Conservation (phyloP, 768 basidiomycete genomes). For the Clavaria fumosa region DNA sequence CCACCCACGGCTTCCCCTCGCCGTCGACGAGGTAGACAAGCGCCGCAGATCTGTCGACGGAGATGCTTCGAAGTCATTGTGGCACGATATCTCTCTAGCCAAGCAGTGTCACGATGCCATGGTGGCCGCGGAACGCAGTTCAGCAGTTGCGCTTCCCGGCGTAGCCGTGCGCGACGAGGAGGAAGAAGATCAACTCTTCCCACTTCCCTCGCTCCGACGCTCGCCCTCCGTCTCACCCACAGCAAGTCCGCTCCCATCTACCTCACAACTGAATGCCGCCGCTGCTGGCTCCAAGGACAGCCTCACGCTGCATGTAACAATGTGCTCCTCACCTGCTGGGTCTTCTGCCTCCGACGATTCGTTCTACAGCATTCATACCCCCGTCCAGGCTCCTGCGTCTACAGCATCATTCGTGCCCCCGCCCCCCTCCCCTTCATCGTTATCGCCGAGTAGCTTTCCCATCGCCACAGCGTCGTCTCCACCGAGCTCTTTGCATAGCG, state of each 20-base stretch:
- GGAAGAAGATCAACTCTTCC: conserved; percentile 40
- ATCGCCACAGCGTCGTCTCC: too few species aligned
- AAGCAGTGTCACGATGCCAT: neutral
- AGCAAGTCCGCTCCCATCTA: conserved; percentile 19
- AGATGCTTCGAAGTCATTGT: conserved; percentile 7
- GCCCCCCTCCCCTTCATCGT: too few species aligned
- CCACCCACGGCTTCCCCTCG: conserved; percentile 31
- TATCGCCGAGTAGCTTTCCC: too few species aligned
- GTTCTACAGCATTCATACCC: conserved; percentile 1
- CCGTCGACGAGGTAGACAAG: conserved; percentile 52
- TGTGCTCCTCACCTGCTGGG: neutral
- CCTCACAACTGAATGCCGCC: conserved; percentile 11
- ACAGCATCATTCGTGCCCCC: too few species aligned
- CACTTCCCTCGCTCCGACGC: conserved; percentile 42
- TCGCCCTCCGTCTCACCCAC: conserved; percentile 21
- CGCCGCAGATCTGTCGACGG: conserved; percentile 32
- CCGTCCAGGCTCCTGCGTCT: too few species aligned
- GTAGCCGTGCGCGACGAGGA: conserved; percentile 36
- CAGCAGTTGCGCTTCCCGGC: conserved; percentile 9
- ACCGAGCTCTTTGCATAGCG: too few species aligned
- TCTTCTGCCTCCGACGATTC: conserved; percentile 9
- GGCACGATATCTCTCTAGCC: conserved; percentile 1
- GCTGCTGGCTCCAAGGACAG: conserved; percentile 13
- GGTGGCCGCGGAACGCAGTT: neutral
- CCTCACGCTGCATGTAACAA: neutral